Evolutionary conservation across 768 basidiomycete genomes (phyloP).

Genomic region (Phallus indusiatus): DNA sequence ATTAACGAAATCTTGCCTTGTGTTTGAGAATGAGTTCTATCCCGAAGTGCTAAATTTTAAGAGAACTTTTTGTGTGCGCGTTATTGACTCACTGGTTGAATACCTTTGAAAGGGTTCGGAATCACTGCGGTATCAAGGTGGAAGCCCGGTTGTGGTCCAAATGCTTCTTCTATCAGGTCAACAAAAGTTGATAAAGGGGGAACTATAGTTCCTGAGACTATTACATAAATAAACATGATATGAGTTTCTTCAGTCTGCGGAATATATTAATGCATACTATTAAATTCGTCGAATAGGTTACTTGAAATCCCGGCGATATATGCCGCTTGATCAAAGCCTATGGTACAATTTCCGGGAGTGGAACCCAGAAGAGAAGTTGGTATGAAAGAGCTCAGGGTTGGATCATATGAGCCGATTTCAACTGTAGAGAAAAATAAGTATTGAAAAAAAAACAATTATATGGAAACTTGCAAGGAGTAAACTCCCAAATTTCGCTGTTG

Average conservation of each 20-base stretch:
- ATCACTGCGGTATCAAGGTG: constrained; percentile 22
- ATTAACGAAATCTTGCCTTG: constrained; percentile 22
- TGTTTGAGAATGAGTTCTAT: constrained; percentile 23
- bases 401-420: constrained; percentile 34
- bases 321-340: constrained; percentile 27
- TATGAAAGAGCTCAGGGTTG: constrained; percentile 36
- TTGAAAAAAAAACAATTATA: background rate
- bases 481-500: constrained; percentile 25
- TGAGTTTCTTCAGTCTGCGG: background rate
- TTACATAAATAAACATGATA: background rate
- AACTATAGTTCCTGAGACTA: background rate
- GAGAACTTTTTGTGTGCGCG: background rate
- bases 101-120: constrained; percentile 31
- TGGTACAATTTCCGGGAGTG: constrained; percentile 17
- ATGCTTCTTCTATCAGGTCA: constrained; percentile 10
- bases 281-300: constrained; percentile 23
- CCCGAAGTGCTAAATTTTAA: background rate
- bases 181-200: constrained; percentile 22
- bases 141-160: constrained; percentile 8
- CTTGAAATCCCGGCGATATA: constrained; percentile 33
- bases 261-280: background rate
- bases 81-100: constrained; percentile 16
- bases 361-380: constrained; percentile 37
- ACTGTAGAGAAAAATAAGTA: too few relatives aligned
- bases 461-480: constrained; percentile 21